Percentiles rank a stretch among this genome's conserved stretches.
phyloP scores from a whole-genome alignment of 2,329 filamentous ascomycete genomes.

The Tolypocladium nubicola region DNA sequence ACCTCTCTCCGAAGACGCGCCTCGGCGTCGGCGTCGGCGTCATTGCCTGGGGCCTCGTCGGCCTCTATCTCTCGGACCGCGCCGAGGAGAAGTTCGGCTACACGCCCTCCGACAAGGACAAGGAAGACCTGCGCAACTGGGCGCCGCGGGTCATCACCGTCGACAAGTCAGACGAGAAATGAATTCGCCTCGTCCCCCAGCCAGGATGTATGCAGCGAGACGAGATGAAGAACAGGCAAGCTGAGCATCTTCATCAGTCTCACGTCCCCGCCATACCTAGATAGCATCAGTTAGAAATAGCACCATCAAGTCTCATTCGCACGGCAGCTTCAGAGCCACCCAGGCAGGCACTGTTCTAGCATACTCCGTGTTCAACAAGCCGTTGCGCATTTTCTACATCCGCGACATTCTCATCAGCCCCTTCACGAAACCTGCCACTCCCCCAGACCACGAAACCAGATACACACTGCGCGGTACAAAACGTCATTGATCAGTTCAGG shows the following conservation, averaged over 20 bases:
- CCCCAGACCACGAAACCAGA: conserved; percentile 5
- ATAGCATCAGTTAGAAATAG: too few species aligned
- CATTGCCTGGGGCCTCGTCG: conserved; percentile 64
- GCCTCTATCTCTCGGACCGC: conserved; percentile 62
- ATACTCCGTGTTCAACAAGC: not conserved
- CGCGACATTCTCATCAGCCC: conserved; percentile 2
- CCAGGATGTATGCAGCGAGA: not conserved
- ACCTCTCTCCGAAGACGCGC: conserved; percentile 59
- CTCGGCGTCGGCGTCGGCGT: conserved; percentile 62
- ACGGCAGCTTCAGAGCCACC: not conserved
- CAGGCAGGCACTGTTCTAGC: not conserved
- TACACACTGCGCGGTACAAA: conserved; percentile 7
- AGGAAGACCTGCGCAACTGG: conserved; percentile 49
- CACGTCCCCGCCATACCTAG: not conserved
- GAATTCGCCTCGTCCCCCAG: not conserved
- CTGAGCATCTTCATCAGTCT: not conserved
- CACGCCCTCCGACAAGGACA: conserved; percentile 63
- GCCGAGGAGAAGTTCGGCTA: conserved; percentile 66
- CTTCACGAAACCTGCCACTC: conserved; percentile 4
- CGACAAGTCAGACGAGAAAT: conserved; percentile 24
- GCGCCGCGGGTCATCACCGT: conserved; percentile 53
- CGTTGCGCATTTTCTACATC: conserved; percentile 2
- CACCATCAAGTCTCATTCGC: not conserved
- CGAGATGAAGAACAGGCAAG: not conserved
- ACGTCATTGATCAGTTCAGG: conserved; percentile 23